These are phyloP conservation scores for Entelexis paramagnoliae DNA, from an alignment of 1,139 yeast species.

Conservation along the genomic window DNA sequence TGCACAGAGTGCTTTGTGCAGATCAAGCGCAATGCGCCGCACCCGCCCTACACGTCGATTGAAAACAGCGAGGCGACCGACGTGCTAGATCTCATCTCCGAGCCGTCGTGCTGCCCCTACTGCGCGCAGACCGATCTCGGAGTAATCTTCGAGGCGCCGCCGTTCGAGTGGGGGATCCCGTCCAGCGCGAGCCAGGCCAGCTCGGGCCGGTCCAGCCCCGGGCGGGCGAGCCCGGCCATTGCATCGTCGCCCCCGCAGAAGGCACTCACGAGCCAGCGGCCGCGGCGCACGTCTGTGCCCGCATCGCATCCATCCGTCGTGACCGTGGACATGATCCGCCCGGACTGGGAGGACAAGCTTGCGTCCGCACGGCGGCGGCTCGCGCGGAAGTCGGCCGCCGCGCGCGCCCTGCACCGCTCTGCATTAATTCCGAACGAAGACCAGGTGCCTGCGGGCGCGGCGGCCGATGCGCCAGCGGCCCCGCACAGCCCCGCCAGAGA, in stretches of 20 bases:
- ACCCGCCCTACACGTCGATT: slow-evolving; percentile 64
- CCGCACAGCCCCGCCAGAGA: not conserved
- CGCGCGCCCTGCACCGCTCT: slow-evolving; percentile 84
- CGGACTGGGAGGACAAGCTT: slow-evolving; percentile 81
- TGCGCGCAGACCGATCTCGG: slow-evolving; percentile 87
- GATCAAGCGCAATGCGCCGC: slow-evolving; percentile 88
- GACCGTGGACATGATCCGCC: slow-evolving; percentile 71
- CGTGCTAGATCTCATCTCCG: slow-evolving; percentile 43
- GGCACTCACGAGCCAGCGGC: not conserved
- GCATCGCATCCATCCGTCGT: slow-evolving; percentile 55
- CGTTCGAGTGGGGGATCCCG: slow-evolving; percentile 31
- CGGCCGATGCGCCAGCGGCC: not conserved
- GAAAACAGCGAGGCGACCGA: slow-evolving; percentile 22
- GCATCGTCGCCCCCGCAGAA: not conserved
- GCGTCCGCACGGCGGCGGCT: slow-evolving; percentile 61
- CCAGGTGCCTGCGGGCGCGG: no score
- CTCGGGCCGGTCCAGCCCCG: not conserved
- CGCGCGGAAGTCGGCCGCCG: slow-evolving; percentile 85
- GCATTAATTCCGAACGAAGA: slow-evolving; percentile 41
- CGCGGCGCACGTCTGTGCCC: slow-evolving; percentile 15
- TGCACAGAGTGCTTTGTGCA: slow-evolving; percentile 97
- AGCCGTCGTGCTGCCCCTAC: slow-evolving; percentile 85
- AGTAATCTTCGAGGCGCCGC: slow-evolving; percentile 61
- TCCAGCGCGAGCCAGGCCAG: slow-evolving; percentile 1
- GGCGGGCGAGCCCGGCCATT: not conserved